phyloP scores from a whole-genome alignment of 371 early-diverging fungal species.

The Mucor mucedo region DNA sequence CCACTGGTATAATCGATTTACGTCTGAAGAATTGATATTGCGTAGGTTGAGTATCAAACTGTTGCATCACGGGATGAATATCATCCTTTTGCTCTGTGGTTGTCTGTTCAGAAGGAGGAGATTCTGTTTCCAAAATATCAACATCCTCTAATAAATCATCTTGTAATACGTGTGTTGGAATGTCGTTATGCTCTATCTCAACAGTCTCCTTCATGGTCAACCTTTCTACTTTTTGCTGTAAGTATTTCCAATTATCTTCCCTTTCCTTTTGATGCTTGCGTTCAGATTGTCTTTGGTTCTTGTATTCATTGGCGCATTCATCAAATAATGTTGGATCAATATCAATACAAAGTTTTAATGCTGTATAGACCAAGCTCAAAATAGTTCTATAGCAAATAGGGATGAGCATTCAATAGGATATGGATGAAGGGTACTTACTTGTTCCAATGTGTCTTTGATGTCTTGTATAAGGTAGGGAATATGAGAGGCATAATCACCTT shows the following conservation, averaged over 20 bases:
- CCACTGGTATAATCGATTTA: constrained; percentile 91
- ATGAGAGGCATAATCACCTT: constrained; percentile 89
- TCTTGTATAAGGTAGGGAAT: constrained; percentile 85
- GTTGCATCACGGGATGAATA: constrained; percentile 52
- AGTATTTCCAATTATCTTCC: constrained; percentile 76
- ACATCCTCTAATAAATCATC: constrained; percentile 11
- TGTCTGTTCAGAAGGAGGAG: constrained; percentile 12
- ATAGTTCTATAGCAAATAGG: constrained; percentile 64
- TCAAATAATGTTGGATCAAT: constrained; percentile 93
- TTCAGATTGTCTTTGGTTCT: constrained; percentile 77
- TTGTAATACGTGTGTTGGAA: neutral
- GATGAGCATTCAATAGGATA: neutral
- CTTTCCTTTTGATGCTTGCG: constrained; percentile 80
- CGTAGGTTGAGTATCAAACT: constrained; percentile 67
- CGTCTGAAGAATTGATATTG: constrained; percentile 75
- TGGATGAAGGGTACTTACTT: constrained; percentile 53
- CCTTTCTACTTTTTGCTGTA: constrained; percentile 34
- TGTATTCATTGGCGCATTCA: constrained; percentile 84
- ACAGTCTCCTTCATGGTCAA: neutral
- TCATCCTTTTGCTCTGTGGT: constrained; percentile 36
- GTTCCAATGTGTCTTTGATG: constrained; percentile 96
- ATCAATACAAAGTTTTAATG: constrained; percentile 93
- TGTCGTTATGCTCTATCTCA: neutral
- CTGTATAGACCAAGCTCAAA: constrained; percentile 92
- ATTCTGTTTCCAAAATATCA: constrained; percentile 26